Evolutionary conservation across 2,329 filamentous ascomycete species (phyloP), one percentile per base, ranked within the genome.

Genomic region (Sclerotinia borealis): DNA sequence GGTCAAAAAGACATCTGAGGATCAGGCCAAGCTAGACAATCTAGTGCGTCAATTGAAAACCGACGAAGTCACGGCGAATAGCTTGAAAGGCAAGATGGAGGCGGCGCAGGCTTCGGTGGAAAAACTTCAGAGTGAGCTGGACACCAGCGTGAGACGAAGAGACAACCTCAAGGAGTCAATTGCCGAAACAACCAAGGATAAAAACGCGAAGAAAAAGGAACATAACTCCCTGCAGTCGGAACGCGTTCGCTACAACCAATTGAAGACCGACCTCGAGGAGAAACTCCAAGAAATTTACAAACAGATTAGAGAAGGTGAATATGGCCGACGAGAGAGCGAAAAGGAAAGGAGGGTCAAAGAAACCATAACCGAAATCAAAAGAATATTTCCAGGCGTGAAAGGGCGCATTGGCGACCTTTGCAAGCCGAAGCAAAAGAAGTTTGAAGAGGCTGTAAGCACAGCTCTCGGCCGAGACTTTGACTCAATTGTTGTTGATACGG

Each of bases 371-470:
- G 88, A 91, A 37, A 81, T 99, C 71, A 96, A 96, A 76, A 89
- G 92, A 59, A 90, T 96, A 67, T 96, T 92, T 71, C 91, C 92
- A 1, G 93, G 93, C 52, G 93, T 99, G 50, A 91, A 91, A 69
- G 95, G 95, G 25, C 88, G 93, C 51, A 85, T 98, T 51, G 91
- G 92, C 67, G 92, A 96, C 68, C 84, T 99, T 48, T 97, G 95
- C 79, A 93, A 91, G 68, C 93, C 95, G 1, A 98, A 97, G 76
- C 92, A 97, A 78, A 97, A 96, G 78, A 98, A 97, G 75, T 99
- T 88, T 72, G 91, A 95, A 67, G 91, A 95, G 69, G 95, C 95
- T 51, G 91, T 99, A 67, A 92, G 91, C 71, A 96, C 92, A 27
- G 92, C 96, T 8, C 84, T 99, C 4, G 95, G 95, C 58, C 87